Percentiles rank a stretch among this genome's conserved stretches.
Conservation (phyloP, 306 rosid genomes). For the Oemleria cerasiformis region DNA sequence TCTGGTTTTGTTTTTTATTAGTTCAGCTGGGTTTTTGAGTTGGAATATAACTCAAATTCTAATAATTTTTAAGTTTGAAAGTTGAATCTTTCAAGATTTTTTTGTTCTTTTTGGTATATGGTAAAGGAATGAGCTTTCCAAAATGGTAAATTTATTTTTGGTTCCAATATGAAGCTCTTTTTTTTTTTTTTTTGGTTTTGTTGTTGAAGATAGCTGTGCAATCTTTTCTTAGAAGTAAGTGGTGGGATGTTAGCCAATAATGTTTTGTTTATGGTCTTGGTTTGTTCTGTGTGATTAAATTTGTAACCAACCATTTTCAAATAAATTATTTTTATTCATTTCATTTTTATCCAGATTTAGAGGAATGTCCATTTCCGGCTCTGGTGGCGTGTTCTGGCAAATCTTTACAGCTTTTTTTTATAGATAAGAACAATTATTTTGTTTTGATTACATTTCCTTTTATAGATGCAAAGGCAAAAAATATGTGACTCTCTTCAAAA, state of each 20-base stretch:
- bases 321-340: not conserved
- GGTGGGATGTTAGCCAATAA: not conserved
- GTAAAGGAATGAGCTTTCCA: not conserved
- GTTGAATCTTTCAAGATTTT: too few relatives aligned
- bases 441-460: conserved; percentile 11
- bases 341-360: conserved; percentile 23
- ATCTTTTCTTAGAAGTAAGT: conserved; percentile 9
- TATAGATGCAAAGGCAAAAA: not conserved
- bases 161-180: not conserved
- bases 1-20: not conserved
- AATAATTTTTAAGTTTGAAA: not conserved
- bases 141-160: not conserved
- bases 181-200: not conserved
- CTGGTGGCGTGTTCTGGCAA: conserved; percentile 1
- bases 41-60: not conserved
- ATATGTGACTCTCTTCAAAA: not conserved
- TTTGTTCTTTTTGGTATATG: too few relatives aligned
- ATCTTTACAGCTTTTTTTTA: conserved; percentile 21
- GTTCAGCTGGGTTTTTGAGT: conserved; percentile 12
- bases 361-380: conserved; percentile 19
- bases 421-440: not conserved
- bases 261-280: conserved; percentile 1
- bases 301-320: not conserved
- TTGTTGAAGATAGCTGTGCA: not conserved
- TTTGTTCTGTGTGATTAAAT: not conserved